Base-by-base conservation (phyloP, 75 land plant genomes). In the Pinus taeda region DNA sequence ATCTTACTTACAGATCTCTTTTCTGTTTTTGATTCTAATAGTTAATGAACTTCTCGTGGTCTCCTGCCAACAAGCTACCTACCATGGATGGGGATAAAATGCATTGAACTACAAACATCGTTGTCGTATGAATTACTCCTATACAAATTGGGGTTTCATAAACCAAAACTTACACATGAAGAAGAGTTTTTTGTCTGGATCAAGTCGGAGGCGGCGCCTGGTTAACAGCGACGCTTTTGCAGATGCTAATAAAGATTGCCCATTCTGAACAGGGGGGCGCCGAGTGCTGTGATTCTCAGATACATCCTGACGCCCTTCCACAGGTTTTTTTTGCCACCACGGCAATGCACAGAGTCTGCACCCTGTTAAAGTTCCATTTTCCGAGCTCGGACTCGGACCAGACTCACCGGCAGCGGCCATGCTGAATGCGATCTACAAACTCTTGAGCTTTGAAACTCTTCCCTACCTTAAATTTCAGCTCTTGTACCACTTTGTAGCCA, bases 121-220 rank as follows among this genome's bases (percentile, higher is more conserved):
- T 7, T 58, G 8, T 0, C 15, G 4, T 18, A 59, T 15, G 18
- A 20, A 17, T 59, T 59, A 17, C 17, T 59, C 0, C 9, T 9
- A n/a, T 18, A 1, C 15, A 74, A 74, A 33, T 5, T 3, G 61
- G 37, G 62, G 9, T 13, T 22, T 42, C 6, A 24, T 29, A 57
- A 56, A 65, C 89, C 73, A 15, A 57, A 56, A 65, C 89, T 75
- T 73, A 94, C 97, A 92, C 1, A 91, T 87, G 61, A 94, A 94
- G 76, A 81, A 87, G 66, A 94, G 89, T 79, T 92, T 92, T 29
- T 66, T 88, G 63, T 89, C 77, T 45, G 97, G 97, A 74, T 90
- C 93, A 21, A 94, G 91, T 2, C 86, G 80, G 42, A 94, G 90
- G 5, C 95, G 85, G 8, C 93, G 75, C 26, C 88, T 57, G 14